Evolutionary conservation across 1,284 basidiomycete species (phyloP).

Genomic region (Malassezia slooffiae): DNA sequence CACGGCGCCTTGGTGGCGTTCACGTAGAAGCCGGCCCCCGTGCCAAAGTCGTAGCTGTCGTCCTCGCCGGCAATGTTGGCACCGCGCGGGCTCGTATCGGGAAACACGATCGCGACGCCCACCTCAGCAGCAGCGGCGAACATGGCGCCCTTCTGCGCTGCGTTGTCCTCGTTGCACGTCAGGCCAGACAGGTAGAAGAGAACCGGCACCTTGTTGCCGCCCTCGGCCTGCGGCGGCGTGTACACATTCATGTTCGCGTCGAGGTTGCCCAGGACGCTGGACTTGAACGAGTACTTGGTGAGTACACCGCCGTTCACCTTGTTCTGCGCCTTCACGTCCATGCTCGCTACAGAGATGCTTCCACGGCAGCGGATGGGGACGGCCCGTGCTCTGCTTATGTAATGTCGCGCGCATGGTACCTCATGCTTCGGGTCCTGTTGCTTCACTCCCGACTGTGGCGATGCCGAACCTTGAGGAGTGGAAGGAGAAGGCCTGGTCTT

Average conservation of each 20-base stretch:
- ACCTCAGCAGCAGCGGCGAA: conserved; percentile 30
- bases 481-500: conserved; percentile 14
- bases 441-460: no score
- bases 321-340: conserved; percentile 19
- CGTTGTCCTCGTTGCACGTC: conserved; percentile 92
- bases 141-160: conserved; percentile 47
- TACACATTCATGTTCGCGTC: conserved; percentile 79
- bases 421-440: no score
- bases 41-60: conserved; percentile 59
- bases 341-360: no score
- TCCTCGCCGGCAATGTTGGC: conserved; percentile 75
- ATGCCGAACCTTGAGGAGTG: no score
- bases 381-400: no score
- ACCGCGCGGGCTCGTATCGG: conserved; percentile 88
- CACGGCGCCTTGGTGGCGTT: conserved; percentile 40
- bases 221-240: conserved; percentile 58
- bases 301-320: conserved; percentile 25
- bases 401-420: no score
- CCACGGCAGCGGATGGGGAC: no score
- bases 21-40: conserved; percentile 43
- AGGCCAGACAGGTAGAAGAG: conserved; percentile 84
- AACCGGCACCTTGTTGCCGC: conserved; percentile 56
- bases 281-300: conserved; percentile 36
- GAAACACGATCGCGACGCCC: conserved; percentile 79
- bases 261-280: conserved; percentile 67